phyloP scores from a whole-genome alignment of 352 stramenopile species.

The Pythium coloratum region DNA sequence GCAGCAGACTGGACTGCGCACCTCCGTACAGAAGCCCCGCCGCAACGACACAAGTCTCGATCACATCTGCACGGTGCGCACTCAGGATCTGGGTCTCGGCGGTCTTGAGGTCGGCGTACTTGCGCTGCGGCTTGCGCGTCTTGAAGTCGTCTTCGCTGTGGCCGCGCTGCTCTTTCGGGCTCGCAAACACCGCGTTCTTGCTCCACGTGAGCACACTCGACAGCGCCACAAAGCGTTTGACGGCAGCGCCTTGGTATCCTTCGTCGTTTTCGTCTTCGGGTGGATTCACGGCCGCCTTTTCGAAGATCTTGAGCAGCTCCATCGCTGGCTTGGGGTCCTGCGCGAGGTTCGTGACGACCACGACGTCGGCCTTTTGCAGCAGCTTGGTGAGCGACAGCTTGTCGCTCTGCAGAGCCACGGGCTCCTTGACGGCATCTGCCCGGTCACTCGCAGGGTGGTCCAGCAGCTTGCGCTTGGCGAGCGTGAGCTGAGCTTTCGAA shows the following conservation, averaged over 20 bases:
- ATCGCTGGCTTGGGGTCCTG: constrained; percentile 57
- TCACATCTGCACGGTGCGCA: constrained; percentile 51
- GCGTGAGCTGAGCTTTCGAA: constrained; percentile 40
- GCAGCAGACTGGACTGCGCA: constrained; percentile 59
- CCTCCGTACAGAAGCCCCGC: constrained; percentile 79
- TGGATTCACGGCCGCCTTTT: constrained; percentile 38
- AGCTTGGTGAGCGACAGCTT: constrained; percentile 50
- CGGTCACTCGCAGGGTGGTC: constrained; percentile 58
- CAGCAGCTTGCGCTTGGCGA: constrained; percentile 55
- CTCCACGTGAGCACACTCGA: constrained; percentile 82
- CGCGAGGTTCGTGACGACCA: constrained; percentile 50
- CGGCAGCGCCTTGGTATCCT: constrained; percentile 19
- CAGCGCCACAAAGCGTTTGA: constrained; percentile 76
- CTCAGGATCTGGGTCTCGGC: constrained; percentile 84
- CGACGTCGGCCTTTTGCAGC: constrained; percentile 53
- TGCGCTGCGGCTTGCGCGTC: constrained; percentile 62
- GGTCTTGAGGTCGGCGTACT: constrained; percentile 78
- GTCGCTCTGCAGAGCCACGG: constrained; percentile 51
- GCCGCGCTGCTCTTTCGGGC: constrained; percentile 32
- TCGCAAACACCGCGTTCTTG: constrained; percentile 59
- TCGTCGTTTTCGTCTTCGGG: constrained; percentile 35
- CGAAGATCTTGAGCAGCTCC: constrained; percentile 67
- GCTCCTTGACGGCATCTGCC: constrained; percentile 43
- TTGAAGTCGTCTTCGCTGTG: constrained; percentile 83
- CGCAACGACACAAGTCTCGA: constrained; percentile 76